Conservation (phyloP, 768 basidiomycete species). For the Tylopilus subfusipes region DNA sequence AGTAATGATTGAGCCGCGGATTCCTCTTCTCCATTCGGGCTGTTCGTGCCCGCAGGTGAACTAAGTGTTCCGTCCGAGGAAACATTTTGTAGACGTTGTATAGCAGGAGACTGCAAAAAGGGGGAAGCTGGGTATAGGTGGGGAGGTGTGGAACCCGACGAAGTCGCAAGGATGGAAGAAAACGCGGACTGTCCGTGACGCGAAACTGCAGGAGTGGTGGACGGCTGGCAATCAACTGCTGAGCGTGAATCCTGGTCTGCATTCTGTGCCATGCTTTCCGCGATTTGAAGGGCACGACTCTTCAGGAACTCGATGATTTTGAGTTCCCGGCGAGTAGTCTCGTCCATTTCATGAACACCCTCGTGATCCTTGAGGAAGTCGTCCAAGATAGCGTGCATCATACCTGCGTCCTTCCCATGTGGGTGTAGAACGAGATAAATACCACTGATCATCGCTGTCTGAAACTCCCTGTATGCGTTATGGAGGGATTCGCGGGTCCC, state of each 20-base stretch:
- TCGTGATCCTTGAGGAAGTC: conserved; percentile 63
- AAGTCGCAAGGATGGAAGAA: conserved; percentile 24
- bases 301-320: conserved; percentile 83
- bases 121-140: conserved; percentile 27
- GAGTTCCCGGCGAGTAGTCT: conserved; percentile 77
- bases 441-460: conserved; percentile 85
- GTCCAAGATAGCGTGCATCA: conserved; percentile 79
- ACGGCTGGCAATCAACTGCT: conserved; percentile 36
- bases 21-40: conserved; percentile 70
- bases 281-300: conserved; percentile 56
- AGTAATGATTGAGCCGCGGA: conserved; percentile 72
- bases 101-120: conserved; percentile 43
- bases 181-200: conserved; percentile 17
- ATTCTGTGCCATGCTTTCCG: conserved; percentile 31
- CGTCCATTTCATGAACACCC: conserved; percentile 62
- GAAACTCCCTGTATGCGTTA: conserved; percentile 84
- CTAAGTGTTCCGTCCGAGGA: conserved; percentile 43
- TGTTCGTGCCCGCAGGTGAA: conserved; percentile 65
- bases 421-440: conserved; percentile 83
- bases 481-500: conserved; percentile 69
- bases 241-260: conserved; percentile 13
- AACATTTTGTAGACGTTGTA: conserved; percentile 53
- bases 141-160: conserved; percentile 21
- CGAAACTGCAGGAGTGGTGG: conserved; percentile 10
- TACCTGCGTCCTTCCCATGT: conserved; percentile 59